Evolutionary conservation across 192 early-diverging fungal genomes (phyloP).

Genomic region (Coemansia sp.): DNA sequence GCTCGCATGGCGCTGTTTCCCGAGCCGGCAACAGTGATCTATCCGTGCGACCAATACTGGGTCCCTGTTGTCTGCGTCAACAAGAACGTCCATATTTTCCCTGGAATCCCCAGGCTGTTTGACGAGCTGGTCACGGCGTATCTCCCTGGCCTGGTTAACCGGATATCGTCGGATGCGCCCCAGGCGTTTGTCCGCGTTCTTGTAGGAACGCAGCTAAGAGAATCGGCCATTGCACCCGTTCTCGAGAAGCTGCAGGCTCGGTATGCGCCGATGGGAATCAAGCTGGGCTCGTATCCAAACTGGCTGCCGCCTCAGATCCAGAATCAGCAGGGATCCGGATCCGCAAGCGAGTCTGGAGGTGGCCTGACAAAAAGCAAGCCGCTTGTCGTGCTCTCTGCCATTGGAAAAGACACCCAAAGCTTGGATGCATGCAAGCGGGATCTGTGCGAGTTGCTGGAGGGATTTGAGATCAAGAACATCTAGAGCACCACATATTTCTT

Average conservation of each 20-base stretch:
- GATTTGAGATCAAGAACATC: neutral
- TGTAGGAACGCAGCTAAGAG: constrained; percentile 21
- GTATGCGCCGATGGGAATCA: constrained; percentile 17
- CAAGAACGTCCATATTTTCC: constrained; percentile 64
- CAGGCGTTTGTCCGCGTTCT: constrained; percentile 12
- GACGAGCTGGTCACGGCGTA: constrained; percentile 25
- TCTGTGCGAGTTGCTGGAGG: constrained; percentile 14
- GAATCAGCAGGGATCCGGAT: neutral
- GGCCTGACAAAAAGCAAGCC: neutral
- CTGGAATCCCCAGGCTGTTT: constrained; percentile 68
- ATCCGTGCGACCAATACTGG: constrained; percentile 58
- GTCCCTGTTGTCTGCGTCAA: constrained; percentile 65
- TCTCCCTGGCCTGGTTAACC: constrained; percentile 24
- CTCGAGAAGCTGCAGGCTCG: constrained; percentile 22
- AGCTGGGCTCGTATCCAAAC: constrained; percentile 40
- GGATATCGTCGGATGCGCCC: neutral
- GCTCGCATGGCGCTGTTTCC: constrained; percentile 72
- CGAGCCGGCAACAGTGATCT: constrained; percentile 26
- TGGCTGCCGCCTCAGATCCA: constrained; percentile 14
- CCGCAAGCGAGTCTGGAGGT: neutral
- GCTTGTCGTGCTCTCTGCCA: neutral
- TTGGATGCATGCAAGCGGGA: constrained; percentile 11
- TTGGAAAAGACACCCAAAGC: neutral
- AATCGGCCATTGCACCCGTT: constrained; percentile 29
- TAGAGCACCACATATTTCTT: neutral